Evolutionary conservation across 1,284 basidiomycete species (phyloP).

Genomic region (Vanrija humicola): DNA sequence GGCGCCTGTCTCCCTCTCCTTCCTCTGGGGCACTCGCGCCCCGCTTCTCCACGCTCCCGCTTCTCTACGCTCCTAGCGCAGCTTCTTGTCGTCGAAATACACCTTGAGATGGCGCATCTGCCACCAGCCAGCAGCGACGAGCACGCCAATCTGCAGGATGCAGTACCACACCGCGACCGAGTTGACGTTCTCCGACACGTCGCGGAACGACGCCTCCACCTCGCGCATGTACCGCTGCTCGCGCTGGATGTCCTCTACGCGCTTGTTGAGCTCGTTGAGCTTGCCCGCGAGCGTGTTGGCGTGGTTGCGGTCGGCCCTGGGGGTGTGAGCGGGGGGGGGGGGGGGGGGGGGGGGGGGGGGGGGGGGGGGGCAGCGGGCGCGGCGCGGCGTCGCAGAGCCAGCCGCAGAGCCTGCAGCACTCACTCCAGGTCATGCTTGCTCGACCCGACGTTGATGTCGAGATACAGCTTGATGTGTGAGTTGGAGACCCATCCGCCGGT

Average conservation of each 20-base stretch:
- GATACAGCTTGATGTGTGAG: slow-evolving; percentile 88
- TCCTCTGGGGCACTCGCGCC: too few species aligned
- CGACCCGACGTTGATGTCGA: slow-evolving; percentile 87
- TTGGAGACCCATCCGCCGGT: slow-evolving; percentile 73
- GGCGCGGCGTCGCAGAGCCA: too few species aligned
- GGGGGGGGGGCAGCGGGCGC: too few species aligned
- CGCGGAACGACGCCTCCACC: slow-evolving; percentile 83
- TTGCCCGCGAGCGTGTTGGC: slow-evolving; percentile 80
- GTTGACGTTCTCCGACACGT: slow-evolving; percentile 86
- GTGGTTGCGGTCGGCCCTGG: slow-evolving; percentile 66
- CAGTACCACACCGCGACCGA: slow-evolving; percentile 89
- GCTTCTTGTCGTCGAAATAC: slow-evolving; percentile 86
- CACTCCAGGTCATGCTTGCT: slow-evolving; percentile 76
- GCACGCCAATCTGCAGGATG: slow-evolving; percentile 75
- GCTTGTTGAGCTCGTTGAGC: slow-evolving; percentile 86
- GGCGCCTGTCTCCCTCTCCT: too few species aligned
- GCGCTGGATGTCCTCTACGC: slow-evolving; percentile 83
- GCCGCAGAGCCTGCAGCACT: too few species aligned
- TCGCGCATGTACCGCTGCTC: slow-evolving; percentile 97
- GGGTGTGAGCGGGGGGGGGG: not conserved
- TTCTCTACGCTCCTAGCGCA: slow-evolving; percentile 53
- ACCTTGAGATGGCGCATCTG: slow-evolving; percentile 84
- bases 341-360: too few species aligned
- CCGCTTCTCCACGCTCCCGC: too few species aligned
- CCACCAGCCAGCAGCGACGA: slow-evolving; percentile 84